phyloP scores from a whole-genome alignment of 2,329 filamentous ascomycete species.

The Aspergillus niger region DNA sequence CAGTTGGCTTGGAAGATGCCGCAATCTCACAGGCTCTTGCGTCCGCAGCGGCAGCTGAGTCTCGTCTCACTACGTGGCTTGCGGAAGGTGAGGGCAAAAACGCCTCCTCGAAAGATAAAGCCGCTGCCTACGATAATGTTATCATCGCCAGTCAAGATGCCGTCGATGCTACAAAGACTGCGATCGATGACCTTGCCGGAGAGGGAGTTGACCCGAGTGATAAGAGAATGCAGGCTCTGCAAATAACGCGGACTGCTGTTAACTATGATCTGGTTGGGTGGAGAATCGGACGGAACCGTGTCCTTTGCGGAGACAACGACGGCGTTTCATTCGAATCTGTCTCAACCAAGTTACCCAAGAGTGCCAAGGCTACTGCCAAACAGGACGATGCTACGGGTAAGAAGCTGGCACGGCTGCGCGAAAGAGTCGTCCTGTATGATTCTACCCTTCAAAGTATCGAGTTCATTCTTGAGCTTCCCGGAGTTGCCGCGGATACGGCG shows the following conservation, averaged over 20 bases:
- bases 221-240: conserved; percentile 83
- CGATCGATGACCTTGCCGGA: conserved; percentile 82
- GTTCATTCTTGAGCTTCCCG: conserved; percentile 83
- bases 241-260: conserved; percentile 88
- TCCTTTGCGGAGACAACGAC: conserved; percentile 80
- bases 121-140: conserved; percentile 86
- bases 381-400: conserved; percentile 70
- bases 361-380: conserved; percentile 53
- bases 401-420: conserved; percentile 77
- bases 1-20: conserved; percentile 88
- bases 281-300: conserved; percentile 89
- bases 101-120: conserved; percentile 61
- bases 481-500: conserved; percentile 78
- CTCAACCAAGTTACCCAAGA: conserved; percentile 53
- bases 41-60: conserved; percentile 61
- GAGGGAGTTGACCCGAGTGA: conserved; percentile 86
- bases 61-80: conserved; percentile 52
- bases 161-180: conserved; percentile 87
- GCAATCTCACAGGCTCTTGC: conserved; percentile 84
- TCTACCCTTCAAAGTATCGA: conserved; percentile 88
- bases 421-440: conserved; percentile 87
- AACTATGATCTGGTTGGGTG: conserved; percentile 94
- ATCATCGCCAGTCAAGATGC: conserved; percentile 90
- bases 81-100: conserved; percentile 43
- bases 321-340: conserved; percentile 62